Evolutionary conservation across 768 basidiomycete genomes (phyloP).

Genomic region (Roridomyces roridus): DNA sequence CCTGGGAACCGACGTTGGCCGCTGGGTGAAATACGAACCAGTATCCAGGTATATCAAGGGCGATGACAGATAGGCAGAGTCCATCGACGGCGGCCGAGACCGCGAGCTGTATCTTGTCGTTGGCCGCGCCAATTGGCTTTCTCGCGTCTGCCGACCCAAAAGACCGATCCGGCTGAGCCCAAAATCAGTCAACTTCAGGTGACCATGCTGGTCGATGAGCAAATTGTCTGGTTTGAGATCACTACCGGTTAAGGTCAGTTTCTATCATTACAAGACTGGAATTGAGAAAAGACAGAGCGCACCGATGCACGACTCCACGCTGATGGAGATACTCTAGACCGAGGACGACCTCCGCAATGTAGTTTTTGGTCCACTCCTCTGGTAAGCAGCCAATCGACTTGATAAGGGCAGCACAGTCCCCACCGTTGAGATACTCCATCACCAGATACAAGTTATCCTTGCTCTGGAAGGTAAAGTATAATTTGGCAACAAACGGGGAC

Average conservation of each 20-base stretch:
- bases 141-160: constrained; percentile 93
- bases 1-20: constrained; percentile 64
- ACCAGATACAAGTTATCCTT: constrained; percentile 98
- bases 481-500: constrained; percentile 96
- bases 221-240: constrained; percentile 98
- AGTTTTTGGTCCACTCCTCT: constrained; percentile 97
- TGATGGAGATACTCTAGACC: constrained; percentile 97
- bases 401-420: constrained; percentile 96
- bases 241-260: constrained; percentile 48
- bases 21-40: constrained; percentile 83
- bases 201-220: constrained; percentile 95
- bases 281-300: constrained; percentile 31
- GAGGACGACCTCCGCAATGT: constrained; percentile 94
- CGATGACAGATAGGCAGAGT: constrained; percentile 80
- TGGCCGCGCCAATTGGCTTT: constrained; percentile 57
- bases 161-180: constrained; percentile 96
- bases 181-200: constrained; percentile 98
- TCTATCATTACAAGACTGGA: constrained; percentile 3
- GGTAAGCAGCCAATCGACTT: constrained; percentile 92
- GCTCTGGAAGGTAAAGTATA: constrained; percentile 99
- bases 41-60: constrained; percentile 69
- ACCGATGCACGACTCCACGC: constrained; percentile 97
- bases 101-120: constrained; percentile 65
- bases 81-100: constrained; percentile 83
- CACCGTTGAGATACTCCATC: constrained; percentile 99